Conservation (phyloP, 768 basidiomycete species). For the Xerocomus spinulosus region DNA sequence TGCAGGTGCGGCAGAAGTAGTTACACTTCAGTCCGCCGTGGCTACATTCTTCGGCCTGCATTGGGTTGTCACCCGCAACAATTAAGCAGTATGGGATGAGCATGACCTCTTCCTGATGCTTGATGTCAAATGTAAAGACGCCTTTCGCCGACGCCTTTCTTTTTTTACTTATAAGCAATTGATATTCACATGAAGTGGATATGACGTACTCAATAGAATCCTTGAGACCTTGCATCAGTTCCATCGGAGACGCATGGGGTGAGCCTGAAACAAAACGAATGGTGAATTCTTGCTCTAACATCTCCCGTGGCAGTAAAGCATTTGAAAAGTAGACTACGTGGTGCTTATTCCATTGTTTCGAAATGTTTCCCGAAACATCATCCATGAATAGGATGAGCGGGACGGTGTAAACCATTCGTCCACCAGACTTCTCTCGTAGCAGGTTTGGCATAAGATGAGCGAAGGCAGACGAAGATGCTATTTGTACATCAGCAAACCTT, state of each 20-base stretch:
- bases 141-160: slow-evolving; percentile 7
- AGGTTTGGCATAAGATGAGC: slow-evolving; percentile 22
- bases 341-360: slow-evolving; percentile 38
- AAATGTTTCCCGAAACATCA: slow-evolving; percentile 33
- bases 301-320: slow-evolving; percentile 23
- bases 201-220: slow-evolving; percentile 23
- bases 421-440: slow-evolving; percentile 8
- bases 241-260: slow-evolving; percentile 33
- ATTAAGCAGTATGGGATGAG: slow-evolving; percentile 23
- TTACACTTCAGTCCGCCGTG: slow-evolving; percentile 32
- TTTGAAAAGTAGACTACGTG: slow-evolving; percentile 33
- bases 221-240: slow-evolving; percentile 30
- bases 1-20: slow-evolving; percentile 31
- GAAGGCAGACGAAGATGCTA: slow-evolving; percentile 2
- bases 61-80: slow-evolving; percentile 31
- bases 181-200: neutral
- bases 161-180: neutral
- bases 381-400: slow-evolving; percentile 34
- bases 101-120: slow-evolving; percentile 18
- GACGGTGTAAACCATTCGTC: slow-evolving; percentile 17
- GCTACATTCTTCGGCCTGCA: slow-evolving; percentile 35
- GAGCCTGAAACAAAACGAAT: slow-evolving; percentile 30
- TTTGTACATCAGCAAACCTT: neutral
- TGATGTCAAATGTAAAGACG: slow-evolving; percentile 22
- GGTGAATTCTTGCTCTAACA: slow-evolving; percentile 30